A percentile compares a stretch with the other conserved stretches of the same genome.
Evolutionary conservation across 331 rosid species (phyloP).

Genomic region (Rosa hybrid): DNA sequence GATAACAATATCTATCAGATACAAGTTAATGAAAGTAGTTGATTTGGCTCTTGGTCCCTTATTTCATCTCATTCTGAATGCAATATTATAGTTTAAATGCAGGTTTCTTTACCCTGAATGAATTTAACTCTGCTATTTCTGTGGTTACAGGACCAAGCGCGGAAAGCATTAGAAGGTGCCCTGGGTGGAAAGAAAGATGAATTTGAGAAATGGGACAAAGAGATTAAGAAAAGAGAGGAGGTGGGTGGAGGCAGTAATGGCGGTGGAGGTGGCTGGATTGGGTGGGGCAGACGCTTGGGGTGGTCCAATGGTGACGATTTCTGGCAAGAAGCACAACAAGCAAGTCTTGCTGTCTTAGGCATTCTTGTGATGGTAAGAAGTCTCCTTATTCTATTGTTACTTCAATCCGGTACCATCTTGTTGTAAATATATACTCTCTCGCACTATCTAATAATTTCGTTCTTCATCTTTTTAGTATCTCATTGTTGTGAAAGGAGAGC

Average conservation of each 20-base stretch:
- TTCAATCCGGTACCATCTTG: background rate
- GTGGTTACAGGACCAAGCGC: conserved; percentile 76
- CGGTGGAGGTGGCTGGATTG: conserved; percentile 97
- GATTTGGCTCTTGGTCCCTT: background rate
- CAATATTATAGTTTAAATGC: background rate
- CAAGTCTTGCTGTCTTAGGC: conserved; percentile 70
- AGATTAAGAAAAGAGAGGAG: conserved; percentile 86
- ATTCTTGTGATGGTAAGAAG: conserved; percentile 62
- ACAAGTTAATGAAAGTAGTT: background rate
- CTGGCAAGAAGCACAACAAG: conserved; percentile 86
- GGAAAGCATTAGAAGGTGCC: conserved; percentile 93
- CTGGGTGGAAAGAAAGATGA: conserved; percentile 91
- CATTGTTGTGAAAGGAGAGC: conserved; percentile 72
- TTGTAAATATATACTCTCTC: background rate
- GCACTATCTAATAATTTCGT: background rate
- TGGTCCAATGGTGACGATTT: conserved; percentile 85
- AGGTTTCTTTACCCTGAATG: background rate
- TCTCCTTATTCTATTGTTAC: conserved; percentile 20
- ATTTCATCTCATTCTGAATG: conserved; percentile 1
- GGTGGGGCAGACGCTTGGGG: conserved; percentile 81
- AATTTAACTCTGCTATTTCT: conserved; percentile 5
- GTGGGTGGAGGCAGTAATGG: conserved; percentile 65
- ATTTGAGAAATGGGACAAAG: conserved; percentile 84
- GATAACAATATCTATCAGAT: background rate
- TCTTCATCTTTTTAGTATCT: conserved; percentile 58